A percentile compares a stretch with the other conserved stretches of the same genome.
Conservation (phyloP, 2,329 filamentous ascomycete species). For the Chalara sp. region DNA sequence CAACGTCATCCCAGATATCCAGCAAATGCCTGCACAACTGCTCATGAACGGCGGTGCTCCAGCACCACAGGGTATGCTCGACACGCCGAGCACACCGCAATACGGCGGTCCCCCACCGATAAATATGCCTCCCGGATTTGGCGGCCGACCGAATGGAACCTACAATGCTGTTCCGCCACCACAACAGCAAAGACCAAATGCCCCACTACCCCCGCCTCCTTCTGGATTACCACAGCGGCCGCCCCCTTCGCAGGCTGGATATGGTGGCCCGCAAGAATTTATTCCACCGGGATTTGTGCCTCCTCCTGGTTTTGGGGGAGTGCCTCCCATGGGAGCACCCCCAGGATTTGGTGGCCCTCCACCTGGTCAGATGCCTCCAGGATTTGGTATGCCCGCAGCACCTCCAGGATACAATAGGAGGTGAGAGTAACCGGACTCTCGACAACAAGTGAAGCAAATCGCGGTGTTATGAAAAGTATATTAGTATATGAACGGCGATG, state of each 20-base stretch:
- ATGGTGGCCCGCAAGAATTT: conserved; percentile 56
- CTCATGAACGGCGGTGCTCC: conserved; percentile 29
- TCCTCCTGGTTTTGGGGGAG: conserved; percentile 39
- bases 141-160: conserved; percentile 13
- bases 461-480: too few species aligned
- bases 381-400: conserved; percentile 19
- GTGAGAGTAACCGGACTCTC: conserved; percentile 1
- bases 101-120: conserved; percentile 17
- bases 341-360: conserved; percentile 20
- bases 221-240: conserved; percentile 55
- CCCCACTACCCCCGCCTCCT: conserved; percentile 51
- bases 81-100: conserved; percentile 12
- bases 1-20: conserved; percentile 72
- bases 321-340: conserved; percentile 17
- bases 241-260: conserved; percentile 61
- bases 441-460: too few species aligned
- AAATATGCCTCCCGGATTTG: conserved; percentile 22
- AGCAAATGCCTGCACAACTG: conserved; percentile 29
- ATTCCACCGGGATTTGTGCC: conserved; percentile 36
- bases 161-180: conserved; percentile 28
- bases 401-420: conserved; percentile 24
- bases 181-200: conserved; percentile 28
- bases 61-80: conserved; percentile 34
- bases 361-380: conserved; percentile 19
- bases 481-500: too few species aligned